Conservation (phyloP, 2,329 filamentous ascomycete species). For the Trichoderma sp. region DNA sequence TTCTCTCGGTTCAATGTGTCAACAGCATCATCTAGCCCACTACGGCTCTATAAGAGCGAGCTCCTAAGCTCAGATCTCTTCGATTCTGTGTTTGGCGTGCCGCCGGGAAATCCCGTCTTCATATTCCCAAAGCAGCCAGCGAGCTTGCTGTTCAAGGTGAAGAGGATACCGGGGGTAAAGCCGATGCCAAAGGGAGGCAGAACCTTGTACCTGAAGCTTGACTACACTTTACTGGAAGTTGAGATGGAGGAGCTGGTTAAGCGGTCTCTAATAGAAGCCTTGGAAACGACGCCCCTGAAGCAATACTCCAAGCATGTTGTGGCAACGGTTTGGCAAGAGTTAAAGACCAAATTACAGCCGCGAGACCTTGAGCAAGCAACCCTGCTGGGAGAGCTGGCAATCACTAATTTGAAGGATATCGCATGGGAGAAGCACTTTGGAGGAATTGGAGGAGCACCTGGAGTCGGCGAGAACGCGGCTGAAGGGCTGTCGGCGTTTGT, state of each 20-base stretch:
- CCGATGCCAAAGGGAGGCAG: constrained; percentile 34
- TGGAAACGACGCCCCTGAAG: constrained; percentile 42
- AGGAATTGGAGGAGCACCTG: constrained; percentile 46
- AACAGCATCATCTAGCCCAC: constrained; percentile 70
- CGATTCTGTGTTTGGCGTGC: constrained; percentile 58
- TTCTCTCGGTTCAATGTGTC: constrained; percentile 92
- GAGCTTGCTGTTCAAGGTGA: constrained; percentile 77
- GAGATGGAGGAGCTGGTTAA: constrained; percentile 59
- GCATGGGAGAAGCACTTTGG: constrained; percentile 51
- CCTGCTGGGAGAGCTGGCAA: constrained; percentile 52
- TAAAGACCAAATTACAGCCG: constrained; percentile 44
- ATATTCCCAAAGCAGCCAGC: constrained; percentile 82
- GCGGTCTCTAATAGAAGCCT: constrained; percentile 40
- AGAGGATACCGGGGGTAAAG: constrained; percentile 47
- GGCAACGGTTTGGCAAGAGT: constrained; percentile 43
- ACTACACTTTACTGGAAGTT: constrained; percentile 74
- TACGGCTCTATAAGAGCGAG: constrained; percentile 69
- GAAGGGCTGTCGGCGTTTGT: constrained; percentile 32
- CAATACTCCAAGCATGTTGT: constrained; percentile 49
- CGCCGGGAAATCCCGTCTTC: constrained; percentile 53
- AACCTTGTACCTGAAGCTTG: constrained; percentile 65
- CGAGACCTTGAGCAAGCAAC: constrained; percentile 57
- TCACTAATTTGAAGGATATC: constrained; percentile 44
- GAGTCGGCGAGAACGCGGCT: constrained; percentile 35
- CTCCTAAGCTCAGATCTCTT: constrained; percentile 68